A percentile compares a stretch with the other conserved stretches of the same genome.
Evolutionary conservation across 1,284 basidiomycete genomes (phyloP).

Genomic region (Filobasidium uniguttulatum): DNA sequence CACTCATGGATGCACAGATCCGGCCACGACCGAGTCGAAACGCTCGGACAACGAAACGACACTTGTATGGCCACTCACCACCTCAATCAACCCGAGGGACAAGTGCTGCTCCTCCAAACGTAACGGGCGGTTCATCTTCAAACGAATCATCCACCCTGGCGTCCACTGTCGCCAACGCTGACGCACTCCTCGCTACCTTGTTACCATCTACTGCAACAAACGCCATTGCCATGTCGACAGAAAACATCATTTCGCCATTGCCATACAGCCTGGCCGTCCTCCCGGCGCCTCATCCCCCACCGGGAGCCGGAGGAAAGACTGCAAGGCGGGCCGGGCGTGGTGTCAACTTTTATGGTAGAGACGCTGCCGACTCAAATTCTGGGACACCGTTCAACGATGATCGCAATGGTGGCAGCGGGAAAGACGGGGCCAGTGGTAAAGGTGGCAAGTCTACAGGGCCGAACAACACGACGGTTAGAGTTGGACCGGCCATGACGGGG

Average conservation of each 20-base stretch:
- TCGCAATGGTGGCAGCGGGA: conserved; percentile 13
- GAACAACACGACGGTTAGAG: conserved; percentile 10
- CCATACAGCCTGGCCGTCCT: conserved; percentile 30
- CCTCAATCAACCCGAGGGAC: conserved; percentile 9
- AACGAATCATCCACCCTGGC: not conserved
- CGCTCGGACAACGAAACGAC: conserved; percentile 14
- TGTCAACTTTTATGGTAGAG: conserved; percentile 26
- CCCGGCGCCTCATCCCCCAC: conserved; percentile 19
- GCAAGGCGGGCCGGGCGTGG: conserved; percentile 30
- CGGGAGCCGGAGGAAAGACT: conserved; percentile 17
- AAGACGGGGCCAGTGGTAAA: not conserved
- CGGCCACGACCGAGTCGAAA: conserved; percentile 24
- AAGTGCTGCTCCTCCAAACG: conserved; percentile 2
- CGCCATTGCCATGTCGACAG: conserved; percentile 26
- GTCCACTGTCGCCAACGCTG: not conserved
- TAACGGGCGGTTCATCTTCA: not conserved
- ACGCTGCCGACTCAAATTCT: conserved; percentile 26
- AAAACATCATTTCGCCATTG: conserved; percentile 31
- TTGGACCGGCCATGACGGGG: conserved; percentile 12
- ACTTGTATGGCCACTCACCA: conserved; percentile 13
- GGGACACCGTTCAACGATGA: conserved; percentile 8
- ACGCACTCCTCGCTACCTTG: conserved; percentile 4
- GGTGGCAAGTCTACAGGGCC: not conserved
- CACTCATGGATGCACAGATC: conserved; percentile 29
- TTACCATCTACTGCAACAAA: conserved; percentile 8